phyloP scores from a whole-genome alignment of 768 basidiomycete genomes.

The Kwoniella shandongensis region DNA sequence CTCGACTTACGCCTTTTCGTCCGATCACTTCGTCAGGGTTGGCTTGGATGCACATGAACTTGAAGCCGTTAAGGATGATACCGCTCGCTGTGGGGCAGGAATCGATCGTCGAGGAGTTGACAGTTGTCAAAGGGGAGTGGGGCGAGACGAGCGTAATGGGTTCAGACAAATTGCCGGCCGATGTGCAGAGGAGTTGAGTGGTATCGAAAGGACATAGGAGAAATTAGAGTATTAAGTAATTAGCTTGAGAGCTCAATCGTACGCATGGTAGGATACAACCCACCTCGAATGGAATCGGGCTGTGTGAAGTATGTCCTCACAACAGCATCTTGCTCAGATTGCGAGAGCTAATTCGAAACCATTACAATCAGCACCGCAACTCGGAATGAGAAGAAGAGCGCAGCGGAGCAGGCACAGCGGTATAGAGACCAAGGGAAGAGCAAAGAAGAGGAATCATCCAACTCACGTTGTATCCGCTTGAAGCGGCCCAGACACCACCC shows the following conservation, averaged over 20 bases:
- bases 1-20: conserved; percentile 69
- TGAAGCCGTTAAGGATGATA: conserved; percentile 65
- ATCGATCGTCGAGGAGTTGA: background rate
- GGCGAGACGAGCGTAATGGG: background rate
- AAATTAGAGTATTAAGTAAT: no score
- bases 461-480: conserved; percentile 64
- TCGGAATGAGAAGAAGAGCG: background rate
- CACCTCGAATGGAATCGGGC: conserved; percentile 55
- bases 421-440: background rate
- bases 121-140: background rate
- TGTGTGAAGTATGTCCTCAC: conserved; percentile 58
- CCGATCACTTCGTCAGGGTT: conserved; percentile 64
- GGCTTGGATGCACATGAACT: conserved; percentile 69
- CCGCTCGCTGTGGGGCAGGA: conserved; percentile 57
- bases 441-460: background rate
- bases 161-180: background rate
- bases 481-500: conserved; percentile 76
- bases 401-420: background rate
- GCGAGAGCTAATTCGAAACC: conserved; percentile 61
- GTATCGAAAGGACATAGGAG: background rate
- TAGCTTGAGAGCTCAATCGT: no score
- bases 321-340: conserved; percentile 66
- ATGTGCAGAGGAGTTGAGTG: background rate
- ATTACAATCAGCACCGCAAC: background rate
- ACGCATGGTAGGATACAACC: conserved; percentile 14